Conservation (phyloP, 2,329 filamentous ascomycete genomes). For the Talaromyces piceae region DNA sequence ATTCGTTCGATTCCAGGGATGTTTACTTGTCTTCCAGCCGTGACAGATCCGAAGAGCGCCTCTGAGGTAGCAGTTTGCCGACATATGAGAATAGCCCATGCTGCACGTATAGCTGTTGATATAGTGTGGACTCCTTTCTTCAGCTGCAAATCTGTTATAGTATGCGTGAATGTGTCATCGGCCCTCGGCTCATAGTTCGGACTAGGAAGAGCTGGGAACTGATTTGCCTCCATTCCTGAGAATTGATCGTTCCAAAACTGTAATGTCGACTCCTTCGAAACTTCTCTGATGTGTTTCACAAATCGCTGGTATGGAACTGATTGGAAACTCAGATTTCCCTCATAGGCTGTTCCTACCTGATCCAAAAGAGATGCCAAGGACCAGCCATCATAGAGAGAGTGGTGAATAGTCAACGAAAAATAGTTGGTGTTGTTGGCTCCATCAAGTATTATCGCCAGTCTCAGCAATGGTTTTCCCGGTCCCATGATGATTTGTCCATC, state of each 20-base stretch:
- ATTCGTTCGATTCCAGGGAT: conserved; percentile 30
- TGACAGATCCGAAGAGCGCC: conserved; percentile 21
- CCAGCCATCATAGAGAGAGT: conserved; percentile 47
- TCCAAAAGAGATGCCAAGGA: conserved; percentile 31
- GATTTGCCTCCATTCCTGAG: neutral
- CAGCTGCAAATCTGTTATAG: neutral
- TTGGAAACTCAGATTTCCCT: neutral
- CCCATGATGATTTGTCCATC: neutral
- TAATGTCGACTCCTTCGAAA: neutral
- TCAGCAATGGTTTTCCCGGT: neutral
- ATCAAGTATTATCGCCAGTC: conserved; percentile 7
- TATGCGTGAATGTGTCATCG: neutral
- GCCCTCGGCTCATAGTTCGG: neutral
- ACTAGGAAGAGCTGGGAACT: neutral
- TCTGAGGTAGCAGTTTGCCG: conserved; percentile 11
- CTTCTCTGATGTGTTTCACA: conserved; percentile 32
- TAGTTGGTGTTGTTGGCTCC: conserved; percentile 15
- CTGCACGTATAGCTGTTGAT: conserved; percentile 1
- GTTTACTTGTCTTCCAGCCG: conserved; percentile 27
- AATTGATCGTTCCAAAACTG: conserved; percentile 2
- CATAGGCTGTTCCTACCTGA: conserved; percentile 16
- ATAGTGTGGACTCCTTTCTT: neutral
- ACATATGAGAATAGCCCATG: conserved; percentile 2
- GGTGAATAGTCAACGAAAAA: conserved; percentile 45
- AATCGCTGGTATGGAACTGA: conserved; percentile 2